Base-by-base conservation (phyloP, 805 yeast genomes). In the Kazachstania bromeliacearum region DNA sequence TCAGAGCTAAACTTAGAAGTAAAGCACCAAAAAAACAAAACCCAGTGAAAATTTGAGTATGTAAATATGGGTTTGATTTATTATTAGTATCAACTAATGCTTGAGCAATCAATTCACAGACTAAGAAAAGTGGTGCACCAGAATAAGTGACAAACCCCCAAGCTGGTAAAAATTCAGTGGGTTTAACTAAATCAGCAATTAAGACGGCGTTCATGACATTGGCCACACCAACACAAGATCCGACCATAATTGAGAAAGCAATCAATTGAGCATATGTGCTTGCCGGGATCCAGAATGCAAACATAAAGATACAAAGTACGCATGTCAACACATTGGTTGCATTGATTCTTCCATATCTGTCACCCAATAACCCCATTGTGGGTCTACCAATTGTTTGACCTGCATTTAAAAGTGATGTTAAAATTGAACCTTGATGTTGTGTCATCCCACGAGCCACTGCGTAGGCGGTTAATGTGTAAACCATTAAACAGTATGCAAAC, bases 21-120 rank as follows among this genome's bases (percentile, higher is more conserved):
- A 68, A 48, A 0, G 70, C 70, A 9, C 55, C 55, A n/a, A 68
- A 48, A 43, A 68, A 70, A 31, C 70, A 53, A 14, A 65, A 47
- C 2, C 82, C 85, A 4, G 75, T 68, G 50, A 75, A 77, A 1
- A 77, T 63, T 47, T 78, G 85, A 2, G 80, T 66, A 44, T 77
- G 68, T 24, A 71, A 55, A 45, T 70, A 79, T 2, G 84, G 82
- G 19, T 55, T 59, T 6, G 37, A 39, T 6, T 43, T 42, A 9
- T 38, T 31, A 2, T 45, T 26, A 7, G 48, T 34, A n/a, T 50
- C 59, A 35, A 64, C 62, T 32, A 75, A 50, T 2, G 72, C 63
- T 37, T 75, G 66, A 0, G 75, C 79, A 33, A 74, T 66, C 5
- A 71, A 64, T 54, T 75, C 81, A 2, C 73, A 60, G 1, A 68